These are phyloP conservation scores for Neocallimastix lanati DNA, from an alignment of 192 early-diverging fungal genomes.

Conservation along the genomic window DNA sequence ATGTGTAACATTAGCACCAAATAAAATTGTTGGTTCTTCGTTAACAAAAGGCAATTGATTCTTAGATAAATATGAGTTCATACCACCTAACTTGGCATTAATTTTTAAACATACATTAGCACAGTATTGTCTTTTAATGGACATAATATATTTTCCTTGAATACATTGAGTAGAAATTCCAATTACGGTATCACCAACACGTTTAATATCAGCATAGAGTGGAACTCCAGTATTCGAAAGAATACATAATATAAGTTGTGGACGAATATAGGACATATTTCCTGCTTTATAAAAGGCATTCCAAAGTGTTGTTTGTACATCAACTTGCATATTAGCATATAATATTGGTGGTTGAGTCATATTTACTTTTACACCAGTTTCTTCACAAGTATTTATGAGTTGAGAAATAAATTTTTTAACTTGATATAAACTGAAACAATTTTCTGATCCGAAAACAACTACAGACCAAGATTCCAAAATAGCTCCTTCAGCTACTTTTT, in stretches of 20 bases:
- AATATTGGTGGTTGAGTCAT: constrained; percentile 35
- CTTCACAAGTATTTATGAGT: constrained; percentile 50
- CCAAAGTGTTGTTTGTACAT: constrained; percentile 48
- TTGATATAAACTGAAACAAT: constrained; percentile 20
- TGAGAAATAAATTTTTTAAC: constrained; percentile 56
- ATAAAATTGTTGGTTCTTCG: constrained; percentile 53
- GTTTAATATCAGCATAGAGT: constrained; percentile 74
- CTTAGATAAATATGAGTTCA: constrained; percentile 47
- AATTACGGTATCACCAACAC: constrained; percentile 70
- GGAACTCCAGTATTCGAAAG: constrained; percentile 61
- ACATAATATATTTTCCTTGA: constrained; percentile 56
- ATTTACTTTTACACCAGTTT: constrained; percentile 46
- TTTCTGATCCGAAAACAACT: constrained; percentile 46
- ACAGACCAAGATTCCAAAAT: constrained; percentile 66
- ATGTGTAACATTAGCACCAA: constrained; percentile 86
- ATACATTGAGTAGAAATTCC: constrained; percentile 84
- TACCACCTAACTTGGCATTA: constrained; percentile 83
- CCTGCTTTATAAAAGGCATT: constrained; percentile 50
- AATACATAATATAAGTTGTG: constrained; percentile 71
- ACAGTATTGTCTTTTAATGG: constrained; percentile 73
- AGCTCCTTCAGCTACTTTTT: constrained; percentile 50
- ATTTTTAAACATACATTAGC: constrained; percentile 92
- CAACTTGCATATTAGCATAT: constrained; percentile 34
- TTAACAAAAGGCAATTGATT: constrained; percentile 48
- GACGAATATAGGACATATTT: constrained; percentile 32